These are phyloP conservation scores for Aspergillus hiratsukae DNA, from an alignment of 2,329 filamentous ascomycete species.

Conservation along the genomic window DNA sequence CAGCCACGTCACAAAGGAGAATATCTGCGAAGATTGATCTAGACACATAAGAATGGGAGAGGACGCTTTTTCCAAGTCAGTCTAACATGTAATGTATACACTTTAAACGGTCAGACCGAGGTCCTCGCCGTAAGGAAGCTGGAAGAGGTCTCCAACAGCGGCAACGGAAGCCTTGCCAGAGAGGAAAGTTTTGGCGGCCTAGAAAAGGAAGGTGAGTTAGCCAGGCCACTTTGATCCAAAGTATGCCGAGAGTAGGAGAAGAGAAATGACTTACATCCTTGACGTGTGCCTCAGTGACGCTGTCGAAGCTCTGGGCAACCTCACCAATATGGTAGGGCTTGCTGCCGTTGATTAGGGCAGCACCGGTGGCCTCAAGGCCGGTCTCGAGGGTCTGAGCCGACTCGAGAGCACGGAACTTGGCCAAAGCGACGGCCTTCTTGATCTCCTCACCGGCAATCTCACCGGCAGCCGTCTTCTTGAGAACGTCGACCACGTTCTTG, in stretches of 20 bases:
- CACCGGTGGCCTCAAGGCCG: conserved; percentile 77
- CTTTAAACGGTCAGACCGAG: conserved; percentile 87
- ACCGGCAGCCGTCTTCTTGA: conserved; percentile 76
- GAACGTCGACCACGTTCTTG: conserved; percentile 69
- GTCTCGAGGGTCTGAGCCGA: conserved; percentile 71
- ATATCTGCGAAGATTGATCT: conserved; percentile 35
- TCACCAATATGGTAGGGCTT: conserved; percentile 81
- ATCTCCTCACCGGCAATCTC: conserved; percentile 77
- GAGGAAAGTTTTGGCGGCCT: conserved; percentile 85
- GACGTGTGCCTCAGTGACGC: conserved; percentile 77
- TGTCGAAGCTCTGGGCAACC: conserved; percentile 71
- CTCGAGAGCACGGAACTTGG: conserved; percentile 88
- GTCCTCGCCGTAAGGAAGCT: conserved; percentile 89
- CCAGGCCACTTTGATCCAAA: not conserved
- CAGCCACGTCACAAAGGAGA: conserved; percentile 31
- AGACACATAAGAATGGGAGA: conserved; percentile 29
- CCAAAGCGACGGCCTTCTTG: conserved; percentile 84
- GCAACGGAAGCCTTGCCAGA: conserved; percentile 85
- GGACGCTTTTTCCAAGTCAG: conserved; percentile 26
- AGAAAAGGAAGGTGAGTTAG: conserved; percentile 25
- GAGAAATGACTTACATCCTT: conserved; percentile 64
- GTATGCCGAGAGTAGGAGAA: not conserved
- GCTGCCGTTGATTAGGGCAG: conserved; percentile 73
- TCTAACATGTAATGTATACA: conserved; percentile 37
- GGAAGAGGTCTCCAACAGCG: conserved; percentile 84